Base-by-base conservation (phyloP, 2,329 filamentous ascomycete species). In the Catunica adiposa region DNA sequence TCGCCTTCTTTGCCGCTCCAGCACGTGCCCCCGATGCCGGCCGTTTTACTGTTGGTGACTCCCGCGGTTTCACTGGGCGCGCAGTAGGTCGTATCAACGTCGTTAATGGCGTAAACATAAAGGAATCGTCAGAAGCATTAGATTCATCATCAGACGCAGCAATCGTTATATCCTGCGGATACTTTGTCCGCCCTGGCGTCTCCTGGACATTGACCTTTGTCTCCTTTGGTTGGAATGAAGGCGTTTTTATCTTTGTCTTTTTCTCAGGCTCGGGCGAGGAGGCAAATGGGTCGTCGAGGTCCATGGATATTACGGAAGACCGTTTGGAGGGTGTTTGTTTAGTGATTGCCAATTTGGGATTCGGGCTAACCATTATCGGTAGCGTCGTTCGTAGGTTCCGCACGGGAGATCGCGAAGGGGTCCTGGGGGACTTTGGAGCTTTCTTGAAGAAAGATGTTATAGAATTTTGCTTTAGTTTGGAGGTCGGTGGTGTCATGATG, bases 121-220 rank as follows among this genome's bases (percentile, higher is more conserved):
- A 83, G 51, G 75, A 75, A 17, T 63, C 77, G 61, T 82, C 74
- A 26, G 74, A 75, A 17, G 76, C 80, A n/a, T 62, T 77, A 26
- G 74, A 75, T 17, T 76, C 76, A 8, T 84, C 83, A 62, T 89
- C 86, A 0, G 86, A 89, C 55, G 78, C 82, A 48, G 74, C 74
- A 42, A 89, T 84, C 56, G 83, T 69, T 11, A 78, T 67, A 62
- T 79, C 71, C 70, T 58, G 72, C 69, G 51, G 68, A 61, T 7
- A 56, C 52, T 58, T 61, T 40, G 53, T n/a, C n/a, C 62, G 63
- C 15, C 23, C 9, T 17, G 23, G 51, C 11, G 38, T 15, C 3
- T 26, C 26, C 26, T 29, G 48, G 48, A 17, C 29, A 51, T 3
- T 40, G 14, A 6, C 11, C 5, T 34, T 5, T 5, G 29, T 34